phyloP scores from a whole-genome alignment of 2,329 filamentous ascomycete genomes.

The Harringtonia lauricola region DNA sequence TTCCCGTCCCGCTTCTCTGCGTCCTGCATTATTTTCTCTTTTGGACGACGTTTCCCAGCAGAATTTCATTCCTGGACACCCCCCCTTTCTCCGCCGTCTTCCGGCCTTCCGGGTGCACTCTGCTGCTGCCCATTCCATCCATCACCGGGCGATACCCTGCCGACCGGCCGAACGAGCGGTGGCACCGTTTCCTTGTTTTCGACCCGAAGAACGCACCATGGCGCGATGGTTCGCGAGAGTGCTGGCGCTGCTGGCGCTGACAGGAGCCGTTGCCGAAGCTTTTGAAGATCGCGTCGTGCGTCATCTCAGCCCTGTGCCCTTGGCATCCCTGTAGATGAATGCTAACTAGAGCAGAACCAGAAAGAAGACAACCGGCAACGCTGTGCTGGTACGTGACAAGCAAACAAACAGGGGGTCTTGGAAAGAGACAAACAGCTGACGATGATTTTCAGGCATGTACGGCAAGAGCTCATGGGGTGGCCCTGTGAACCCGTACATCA shows the following conservation, averaged over 20 bases:
- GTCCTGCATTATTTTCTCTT: neutral
- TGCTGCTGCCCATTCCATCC: too few species aligned
- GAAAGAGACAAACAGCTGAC: conserved; percentile 1
- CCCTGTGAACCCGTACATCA: conserved; percentile 77
- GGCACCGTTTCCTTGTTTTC: too few species aligned
- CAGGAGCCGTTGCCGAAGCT: conserved; percentile 29
- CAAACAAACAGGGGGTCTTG: too few species aligned
- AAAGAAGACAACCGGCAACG: conserved; percentile 66
- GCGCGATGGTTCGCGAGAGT: conserved; percentile 40
- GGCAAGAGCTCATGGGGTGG: conserved; percentile 83
- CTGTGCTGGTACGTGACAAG: conserved; percentile 50
- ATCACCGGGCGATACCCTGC: too few species aligned
- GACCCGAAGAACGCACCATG: conserved; percentile 27
- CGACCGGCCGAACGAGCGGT: too few species aligned
- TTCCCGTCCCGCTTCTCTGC: neutral
- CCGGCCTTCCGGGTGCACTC: too few species aligned
- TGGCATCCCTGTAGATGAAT: neutral
- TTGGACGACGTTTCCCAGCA: neutral
- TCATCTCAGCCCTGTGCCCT: neutral
- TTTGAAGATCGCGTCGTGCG: conserved; percentile 49
- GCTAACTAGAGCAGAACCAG: conserved; percentile 47
- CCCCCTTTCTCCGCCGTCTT: too few species aligned
- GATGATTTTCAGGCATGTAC: conserved; percentile 63
- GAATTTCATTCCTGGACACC: neutral
- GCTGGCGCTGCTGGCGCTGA: conserved; percentile 37